Evolutionary conservation across 306 rosid genomes (phyloP).

Genomic region (Ammopiptanthus mongolicus): DNA sequence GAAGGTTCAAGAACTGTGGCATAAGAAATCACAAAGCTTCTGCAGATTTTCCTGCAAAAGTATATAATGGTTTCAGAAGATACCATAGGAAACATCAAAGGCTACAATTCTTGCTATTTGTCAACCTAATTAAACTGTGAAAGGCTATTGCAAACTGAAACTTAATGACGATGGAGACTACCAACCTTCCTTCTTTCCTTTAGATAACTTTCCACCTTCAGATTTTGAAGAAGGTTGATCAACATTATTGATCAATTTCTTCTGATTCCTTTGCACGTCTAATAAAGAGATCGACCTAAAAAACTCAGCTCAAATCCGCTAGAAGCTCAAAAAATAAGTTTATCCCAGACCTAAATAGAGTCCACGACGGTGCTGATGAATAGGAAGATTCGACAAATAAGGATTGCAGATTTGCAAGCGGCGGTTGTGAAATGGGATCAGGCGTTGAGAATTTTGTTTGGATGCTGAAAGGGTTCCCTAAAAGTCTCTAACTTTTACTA

Average conservation of each 20-base stretch:
- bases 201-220: constrained; percentile 37
- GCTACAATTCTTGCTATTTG: background rate
- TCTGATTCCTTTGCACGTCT: constrained; percentile 12
- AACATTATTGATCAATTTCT: constrained; percentile 36
- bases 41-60: constrained; percentile 41
- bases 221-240: constrained; percentile 25
- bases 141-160: constrained; percentile 14
- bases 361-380: too few relatives aligned
- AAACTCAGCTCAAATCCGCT: constrained; percentile 5
- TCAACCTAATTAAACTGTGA: constrained; percentile 13
- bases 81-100: constrained; percentile 1
- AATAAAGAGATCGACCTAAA: constrained; percentile 18
- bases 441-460: too few relatives aligned
- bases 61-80: constrained; percentile 25
- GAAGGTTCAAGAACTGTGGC: too few relatives aligned
- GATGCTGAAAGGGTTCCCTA: too few relatives aligned
- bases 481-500: too few relatives aligned
- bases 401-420: too few relatives aligned
- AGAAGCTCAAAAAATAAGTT: constrained; percentile 3
- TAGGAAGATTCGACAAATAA: too few relatives aligned
- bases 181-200: constrained; percentile 55
- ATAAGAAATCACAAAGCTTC: too few relatives aligned
- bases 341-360: background rate
- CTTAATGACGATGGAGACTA: background rate
- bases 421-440: too few relatives aligned